These are phyloP conservation scores for Cordia subcordata DNA, from an alignment of 257 asterid species.

Conservation along the genomic window DNA sequence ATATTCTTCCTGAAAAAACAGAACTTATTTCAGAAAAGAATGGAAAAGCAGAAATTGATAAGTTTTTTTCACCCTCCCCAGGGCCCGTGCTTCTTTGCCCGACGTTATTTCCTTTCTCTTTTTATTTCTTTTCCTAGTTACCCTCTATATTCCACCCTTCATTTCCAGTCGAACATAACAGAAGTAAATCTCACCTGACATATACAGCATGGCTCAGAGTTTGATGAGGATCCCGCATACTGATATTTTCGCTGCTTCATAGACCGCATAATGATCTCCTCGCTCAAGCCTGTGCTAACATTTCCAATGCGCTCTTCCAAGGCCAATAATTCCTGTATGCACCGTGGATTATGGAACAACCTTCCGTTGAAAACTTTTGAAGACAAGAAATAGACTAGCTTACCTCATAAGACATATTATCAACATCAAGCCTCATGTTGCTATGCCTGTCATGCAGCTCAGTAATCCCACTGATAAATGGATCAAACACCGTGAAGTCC, in stretches of 20 bases:
- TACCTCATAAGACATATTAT: slow-evolving; percentile 95
- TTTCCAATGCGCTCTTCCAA: slow-evolving; percentile 86
- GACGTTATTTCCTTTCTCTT: too few relatives aligned
- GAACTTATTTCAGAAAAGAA: background rate
- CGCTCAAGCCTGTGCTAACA: slow-evolving; percentile 78
- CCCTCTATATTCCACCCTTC: too few relatives aligned
- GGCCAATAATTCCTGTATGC: slow-evolving; percentile 77
- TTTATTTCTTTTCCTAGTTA: too few relatives aligned
- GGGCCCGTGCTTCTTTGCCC: too few relatives aligned
- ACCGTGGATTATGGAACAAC: background rate
- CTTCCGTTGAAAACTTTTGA: background rate
- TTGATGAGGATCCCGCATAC: slow-evolving; percentile 20
- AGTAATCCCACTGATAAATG: slow-evolving; percentile 41
- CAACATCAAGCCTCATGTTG: slow-evolving; percentile 92
- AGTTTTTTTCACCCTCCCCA: background rate
- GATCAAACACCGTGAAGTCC: slow-evolving; percentile 68
- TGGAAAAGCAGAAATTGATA: background rate
- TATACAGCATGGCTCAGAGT: slow-evolving; percentile 74
- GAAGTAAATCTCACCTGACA: slow-evolving; percentile 56
- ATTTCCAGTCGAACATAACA: background rate
- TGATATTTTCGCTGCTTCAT: slow-evolving; percentile 49
- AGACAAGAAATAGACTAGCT: slow-evolving; percentile 2
- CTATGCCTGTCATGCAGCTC: slow-evolving; percentile 83
- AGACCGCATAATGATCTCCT: slow-evolving; percentile 37
- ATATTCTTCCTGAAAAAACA: slow-evolving; percentile 61